Evolutionary conservation across 2,329 filamentous ascomycete genomes (phyloP).

Genomic region (Trichoderma sp.): DNA sequence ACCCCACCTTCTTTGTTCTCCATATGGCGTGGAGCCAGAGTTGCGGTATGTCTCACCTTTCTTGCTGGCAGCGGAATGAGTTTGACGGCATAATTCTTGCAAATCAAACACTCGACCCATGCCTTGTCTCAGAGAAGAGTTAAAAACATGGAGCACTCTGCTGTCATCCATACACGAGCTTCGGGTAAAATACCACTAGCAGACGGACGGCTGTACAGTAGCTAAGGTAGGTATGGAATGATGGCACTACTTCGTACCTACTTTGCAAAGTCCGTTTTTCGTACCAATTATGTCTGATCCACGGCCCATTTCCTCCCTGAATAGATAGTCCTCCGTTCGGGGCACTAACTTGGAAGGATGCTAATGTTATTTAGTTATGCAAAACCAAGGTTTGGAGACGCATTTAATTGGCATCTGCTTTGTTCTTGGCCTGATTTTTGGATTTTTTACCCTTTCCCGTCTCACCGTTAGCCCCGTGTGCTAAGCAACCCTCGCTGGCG

Average conservation of each 20-base stretch:
- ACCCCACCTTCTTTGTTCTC: conserved; percentile 14
- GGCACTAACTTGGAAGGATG: conserved; percentile 11
- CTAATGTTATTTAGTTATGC: conserved; percentile 14
- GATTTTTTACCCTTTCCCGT: conserved; percentile 13
- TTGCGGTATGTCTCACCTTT: conserved; percentile 22
- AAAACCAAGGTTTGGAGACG: not conserved
- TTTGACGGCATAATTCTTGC: not conserved
- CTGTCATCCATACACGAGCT: not conserved
- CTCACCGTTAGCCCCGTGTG: conserved; percentile 17
- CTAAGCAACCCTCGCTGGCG: conserved; percentile 18
- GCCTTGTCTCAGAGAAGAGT: conserved; percentile 2
- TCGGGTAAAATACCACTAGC: not conserved
- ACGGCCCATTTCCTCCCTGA: not conserved
- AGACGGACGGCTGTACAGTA: not conserved
- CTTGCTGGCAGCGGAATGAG: not conserved
- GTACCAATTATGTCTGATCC: not conserved
- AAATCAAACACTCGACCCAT: not conserved
- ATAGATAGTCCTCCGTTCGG: conserved; percentile 6
- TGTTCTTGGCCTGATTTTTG: conserved; percentile 9
- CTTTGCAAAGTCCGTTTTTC: not conserved
- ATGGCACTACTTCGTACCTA: not conserved
- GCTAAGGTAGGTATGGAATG: not conserved
- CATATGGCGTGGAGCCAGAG: conserved; percentile 19
- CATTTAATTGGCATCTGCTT: conserved; percentile 7
- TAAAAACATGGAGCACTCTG: not conserved